Conservation (phyloP, 2,329 filamentous ascomycete species). For the Colletotrichum chlorophyti region DNA sequence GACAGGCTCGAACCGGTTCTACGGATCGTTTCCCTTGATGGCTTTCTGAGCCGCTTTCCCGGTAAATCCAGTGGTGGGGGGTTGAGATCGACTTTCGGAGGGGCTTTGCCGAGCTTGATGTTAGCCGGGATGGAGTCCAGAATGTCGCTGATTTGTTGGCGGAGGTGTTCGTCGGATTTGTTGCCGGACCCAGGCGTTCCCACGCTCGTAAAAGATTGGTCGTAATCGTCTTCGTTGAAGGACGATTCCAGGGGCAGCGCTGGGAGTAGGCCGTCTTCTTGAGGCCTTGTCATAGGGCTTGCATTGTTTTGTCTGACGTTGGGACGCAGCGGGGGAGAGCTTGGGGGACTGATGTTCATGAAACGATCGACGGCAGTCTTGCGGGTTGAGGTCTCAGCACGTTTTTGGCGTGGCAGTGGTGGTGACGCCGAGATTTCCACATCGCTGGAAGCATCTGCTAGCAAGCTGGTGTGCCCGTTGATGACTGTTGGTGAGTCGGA, state of each 20-base stretch:
- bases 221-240: slow-evolving; percentile 55
- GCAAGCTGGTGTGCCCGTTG: slow-evolving; percentile 44
- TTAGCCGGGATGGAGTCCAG: slow-evolving; percentile 79
- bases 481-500: slow-evolving; percentile 48
- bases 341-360: slow-evolving; percentile 53
- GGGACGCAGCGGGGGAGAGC: slow-evolving; percentile 49
- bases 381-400: not conserved
- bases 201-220: slow-evolving; percentile 45
- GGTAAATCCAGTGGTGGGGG: slow-evolving; percentile 65
- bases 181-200: slow-evolving; percentile 44
- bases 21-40: slow-evolving; percentile 50
- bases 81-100: slow-evolving; percentile 58
- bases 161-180: slow-evolving; percentile 71
- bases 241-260: slow-evolving; percentile 52
- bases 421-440: slow-evolving; percentile 53
- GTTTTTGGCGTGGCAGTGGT: slow-evolving; percentile 41
- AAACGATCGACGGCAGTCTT: slow-evolving; percentile 31
- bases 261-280: slow-evolving; percentile 34
- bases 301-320: slow-evolving; percentile 14
- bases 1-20: slow-evolving; percentile 59
- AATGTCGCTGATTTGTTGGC: slow-evolving; percentile 81
- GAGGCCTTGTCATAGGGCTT: slow-evolving; percentile 21
- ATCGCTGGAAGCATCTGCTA: slow-evolving; percentile 50
- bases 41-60: slow-evolving; percentile 52
- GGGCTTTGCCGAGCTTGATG: slow-evolving; percentile 72